A percentile compares a stretch with the other conserved stretches of the same genome.
phyloP scores from a whole-genome alignment of 2,329 filamentous ascomycete genomes.

The Monosporascus sp. region DNA sequence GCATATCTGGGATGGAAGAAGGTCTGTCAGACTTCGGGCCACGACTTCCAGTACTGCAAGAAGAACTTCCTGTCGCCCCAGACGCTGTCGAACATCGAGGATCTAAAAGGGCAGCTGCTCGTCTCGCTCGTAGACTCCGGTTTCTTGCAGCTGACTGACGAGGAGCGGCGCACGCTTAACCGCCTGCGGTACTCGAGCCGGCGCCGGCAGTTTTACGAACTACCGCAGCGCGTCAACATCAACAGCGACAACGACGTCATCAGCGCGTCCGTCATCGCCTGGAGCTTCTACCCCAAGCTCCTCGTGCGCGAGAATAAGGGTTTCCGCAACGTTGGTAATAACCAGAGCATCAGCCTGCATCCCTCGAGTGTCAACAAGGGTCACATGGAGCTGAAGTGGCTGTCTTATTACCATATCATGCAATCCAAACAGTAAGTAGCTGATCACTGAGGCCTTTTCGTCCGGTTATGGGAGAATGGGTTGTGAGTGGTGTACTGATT shows the following conservation, averaged over 20 bases:
- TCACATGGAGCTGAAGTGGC: constrained; percentile 63
- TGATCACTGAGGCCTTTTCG: background rate
- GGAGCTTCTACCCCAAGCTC: constrained; percentile 94
- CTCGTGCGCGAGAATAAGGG: constrained; percentile 76
- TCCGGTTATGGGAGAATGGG: constrained; percentile 2
- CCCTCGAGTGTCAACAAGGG: constrained; percentile 85
- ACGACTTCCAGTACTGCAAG: constrained; percentile 85
- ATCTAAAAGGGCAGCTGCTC: constrained; percentile 87
- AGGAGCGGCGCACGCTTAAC: constrained; percentile 66
- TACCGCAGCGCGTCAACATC: constrained; percentile 68
- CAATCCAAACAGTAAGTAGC: constrained; percentile 69
- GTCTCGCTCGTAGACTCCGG: constrained; percentile 81
- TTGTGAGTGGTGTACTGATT: no score
- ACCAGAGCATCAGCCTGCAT: constrained; percentile 82
- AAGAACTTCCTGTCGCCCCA: constrained; percentile 93
- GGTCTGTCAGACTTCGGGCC: constrained; percentile 66
- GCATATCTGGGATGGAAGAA: constrained; percentile 87
- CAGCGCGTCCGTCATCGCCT: constrained; percentile 77
- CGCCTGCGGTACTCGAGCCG: constrained; percentile 62
- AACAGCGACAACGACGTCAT: constrained; percentile 79
- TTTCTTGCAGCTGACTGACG: constrained; percentile 68
- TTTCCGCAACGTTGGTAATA: constrained; percentile 88
- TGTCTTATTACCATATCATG: constrained; percentile 98
- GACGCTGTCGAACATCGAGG: constrained; percentile 86
- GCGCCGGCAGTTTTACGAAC: constrained; percentile 72